Conservation (phyloP, 441 rosid species). For the Rhodomyrtus psidioides region DNA sequence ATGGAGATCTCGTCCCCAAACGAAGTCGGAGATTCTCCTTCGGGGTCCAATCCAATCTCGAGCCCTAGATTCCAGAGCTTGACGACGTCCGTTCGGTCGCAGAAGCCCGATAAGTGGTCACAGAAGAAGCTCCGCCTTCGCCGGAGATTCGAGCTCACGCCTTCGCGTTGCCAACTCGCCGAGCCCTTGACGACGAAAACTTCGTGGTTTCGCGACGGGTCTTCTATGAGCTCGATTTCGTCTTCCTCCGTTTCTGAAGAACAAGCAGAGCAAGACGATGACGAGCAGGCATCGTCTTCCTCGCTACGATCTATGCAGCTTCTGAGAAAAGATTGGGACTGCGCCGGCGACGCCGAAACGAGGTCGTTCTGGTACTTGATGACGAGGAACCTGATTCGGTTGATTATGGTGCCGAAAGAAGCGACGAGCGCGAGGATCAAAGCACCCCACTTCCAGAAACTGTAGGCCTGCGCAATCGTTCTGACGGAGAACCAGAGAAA, state of each 20-base stretch:
- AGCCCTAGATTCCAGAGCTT: slow-evolving; percentile 60
- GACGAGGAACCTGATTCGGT: slow-evolving; percentile 30
- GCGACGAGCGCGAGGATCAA: slow-evolving; percentile 52
- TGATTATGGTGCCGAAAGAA: slow-evolving; percentile 41
- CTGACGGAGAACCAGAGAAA: slow-evolving; percentile 24
- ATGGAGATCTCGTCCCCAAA: neutral
- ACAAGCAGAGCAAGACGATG: slow-evolving; percentile 21
- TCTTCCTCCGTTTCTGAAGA: slow-evolving; percentile 15
- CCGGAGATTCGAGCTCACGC: slow-evolving; percentile 16
- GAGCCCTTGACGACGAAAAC: slow-evolving; percentile 38
- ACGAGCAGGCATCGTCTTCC: slow-evolving; percentile 30
- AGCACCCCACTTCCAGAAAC: slow-evolving; percentile 60
- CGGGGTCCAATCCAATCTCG: slow-evolving; percentile 22
- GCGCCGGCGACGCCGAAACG: slow-evolving; percentile 11
- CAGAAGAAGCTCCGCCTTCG: slow-evolving; percentile 36
- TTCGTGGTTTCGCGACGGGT: slow-evolving; percentile 19
- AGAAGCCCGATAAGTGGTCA: slow-evolving; percentile 54
- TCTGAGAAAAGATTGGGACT: slow-evolving; percentile 11
- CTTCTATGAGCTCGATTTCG: neutral
- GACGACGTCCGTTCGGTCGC: slow-evolving; percentile 56
- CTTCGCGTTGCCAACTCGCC: slow-evolving; percentile 17
- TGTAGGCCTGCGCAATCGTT: slow-evolving; percentile 22
- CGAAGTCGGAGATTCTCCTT: neutral
- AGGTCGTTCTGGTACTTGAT: slow-evolving; percentile 20
- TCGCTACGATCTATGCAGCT: slow-evolving; percentile 31